These are phyloP conservation scores for Hirsutella minnesotensis DNA, from an alignment of 2,329 filamentous ascomycete species.

Conservation along the genomic window DNA sequence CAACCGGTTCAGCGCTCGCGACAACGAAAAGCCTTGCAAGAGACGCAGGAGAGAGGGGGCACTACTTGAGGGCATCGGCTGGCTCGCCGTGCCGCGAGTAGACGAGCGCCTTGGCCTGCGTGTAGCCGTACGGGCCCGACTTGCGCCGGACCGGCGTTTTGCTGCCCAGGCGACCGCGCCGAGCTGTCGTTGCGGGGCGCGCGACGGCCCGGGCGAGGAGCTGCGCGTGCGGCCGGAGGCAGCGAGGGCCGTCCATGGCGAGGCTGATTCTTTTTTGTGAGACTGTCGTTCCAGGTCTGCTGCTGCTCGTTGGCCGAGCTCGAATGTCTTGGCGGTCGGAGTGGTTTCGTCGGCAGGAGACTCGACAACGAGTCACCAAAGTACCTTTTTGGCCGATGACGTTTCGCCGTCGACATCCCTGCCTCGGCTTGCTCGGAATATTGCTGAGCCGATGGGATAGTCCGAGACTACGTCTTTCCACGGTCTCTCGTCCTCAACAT, in stretches of 20 bases:
- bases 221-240: conserved; percentile 10
- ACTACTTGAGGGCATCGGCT: conserved; percentile 51
- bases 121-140: conserved; percentile 64
- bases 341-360: too few species aligned
- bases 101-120: conserved; percentile 71
- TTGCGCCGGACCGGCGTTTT: conserved; percentile 29
- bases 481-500: too few species aligned
- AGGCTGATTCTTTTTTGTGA: background rate
- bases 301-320: background rate
- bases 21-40: background rate
- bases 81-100: conserved; percentile 68
- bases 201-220: conserved; percentile 9
- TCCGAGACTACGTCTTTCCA: too few species aligned
- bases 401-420: too few species aligned
- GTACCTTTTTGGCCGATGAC: too few species aligned
- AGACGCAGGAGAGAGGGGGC: background rate
- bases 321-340: too few species aligned
- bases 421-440: too few species aligned
- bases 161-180: conserved; percentile 8
- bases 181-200: conserved; percentile 11
- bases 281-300: background rate
- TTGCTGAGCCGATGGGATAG: too few species aligned
- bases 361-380: too few species aligned
- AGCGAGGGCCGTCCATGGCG: conserved; percentile 13
- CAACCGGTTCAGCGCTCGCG: background rate